phyloP scores from a whole-genome alignment of 768 basidiomycete species.

The Tulasnella sp. region DNA sequence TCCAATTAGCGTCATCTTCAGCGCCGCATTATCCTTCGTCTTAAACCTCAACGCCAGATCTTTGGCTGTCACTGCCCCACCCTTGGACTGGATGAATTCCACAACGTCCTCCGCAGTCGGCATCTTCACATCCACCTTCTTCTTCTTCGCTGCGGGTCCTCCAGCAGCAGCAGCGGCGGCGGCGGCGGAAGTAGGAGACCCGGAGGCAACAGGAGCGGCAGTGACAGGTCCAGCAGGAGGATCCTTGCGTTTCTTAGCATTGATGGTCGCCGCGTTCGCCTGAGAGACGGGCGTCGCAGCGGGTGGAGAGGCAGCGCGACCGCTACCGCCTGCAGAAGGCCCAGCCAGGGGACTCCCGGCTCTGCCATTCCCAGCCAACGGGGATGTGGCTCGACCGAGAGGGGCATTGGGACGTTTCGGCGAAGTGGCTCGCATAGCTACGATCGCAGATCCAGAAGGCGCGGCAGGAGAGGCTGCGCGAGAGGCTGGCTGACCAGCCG shows the following conservation, averaged over 20 bases:
- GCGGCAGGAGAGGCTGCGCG: slow-evolving; percentile 51
- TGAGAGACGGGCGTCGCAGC: slow-evolving; percentile 36
- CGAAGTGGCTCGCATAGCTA: slow-evolving; percentile 78
- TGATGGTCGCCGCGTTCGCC: slow-evolving; percentile 26
- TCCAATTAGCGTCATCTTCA: slow-evolving; percentile 65
- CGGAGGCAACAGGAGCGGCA: slow-evolving; percentile 19
- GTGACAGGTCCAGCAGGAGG: slow-evolving; percentile 33
- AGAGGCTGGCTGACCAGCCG: slow-evolving; percentile 32
- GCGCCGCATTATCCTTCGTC: slow-evolving; percentile 56
- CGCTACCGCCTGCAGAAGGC: slow-evolving; percentile 28
- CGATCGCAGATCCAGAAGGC: slow-evolving; percentile 46
- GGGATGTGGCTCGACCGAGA: slow-evolving; percentile 23
- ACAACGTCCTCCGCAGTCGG: slow-evolving; percentile 43
- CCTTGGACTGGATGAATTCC: slow-evolving; percentile 59
- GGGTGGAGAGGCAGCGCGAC: slow-evolving; percentile 26
- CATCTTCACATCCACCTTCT: slow-evolving; percentile 32
- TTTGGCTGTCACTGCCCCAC: slow-evolving; percentile 55
- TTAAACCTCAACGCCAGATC: slow-evolving; percentile 76
- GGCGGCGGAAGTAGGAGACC: background rate
- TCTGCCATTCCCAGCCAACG: slow-evolving; percentile 25
- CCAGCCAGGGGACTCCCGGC: slow-evolving; percentile 47
- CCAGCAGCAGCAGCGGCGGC: background rate
- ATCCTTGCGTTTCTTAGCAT: slow-evolving; percentile 49
- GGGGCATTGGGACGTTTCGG: slow-evolving; percentile 60
- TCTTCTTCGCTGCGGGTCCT: slow-evolving; percentile 31